Base-by-base conservation (phyloP, 1,139 yeast genomes). In the Saccharomyces hybrid region DNA sequence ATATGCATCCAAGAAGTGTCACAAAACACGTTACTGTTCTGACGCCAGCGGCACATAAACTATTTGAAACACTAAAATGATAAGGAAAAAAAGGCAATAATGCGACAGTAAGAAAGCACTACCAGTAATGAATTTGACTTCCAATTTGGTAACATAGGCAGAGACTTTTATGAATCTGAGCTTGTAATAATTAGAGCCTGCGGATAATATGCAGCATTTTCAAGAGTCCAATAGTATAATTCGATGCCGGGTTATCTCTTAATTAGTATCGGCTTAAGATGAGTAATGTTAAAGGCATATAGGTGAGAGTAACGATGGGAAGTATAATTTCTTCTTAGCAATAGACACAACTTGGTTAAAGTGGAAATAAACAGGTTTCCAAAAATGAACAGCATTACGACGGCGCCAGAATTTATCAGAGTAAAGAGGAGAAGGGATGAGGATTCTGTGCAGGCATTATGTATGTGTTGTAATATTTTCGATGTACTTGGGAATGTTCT, bases 401-500 rank as follows among this genome's bases (percentile, higher is more conserved):
- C 44, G 25, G 25, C 44, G 5, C 91, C 90, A 1, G 77, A 77
- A 55, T 76, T 86, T 20, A 82, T 90, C 52, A 78, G 97, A 57
- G 86, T 91, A 69, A 91, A 91, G 71, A 78, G 98, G 59, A 85
- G 86, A 66, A 78, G 96, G 57, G 84, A 83, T 54, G 95, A 88
- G 64, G 96, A 88, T 61, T 96, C 97, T 1, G 76, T 91, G 27
- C 89, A 87, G 62, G 96, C 97, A 0, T 76, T 91, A 60, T 74
- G 80, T 71, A 65, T 56, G 77, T 70, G 34, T 27, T 8, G 44
- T 38, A 8, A 16, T 16, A 6, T 23, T 34, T 27, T 7, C 25
- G 31, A 20, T 50, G 5, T 30, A 50, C 20, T 55, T 50, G 7
- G 13, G 2, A 26, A 28, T 31, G 25, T n/a, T 48, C 11, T 54